Conservation (phyloP, 495 filamentous ascomycete species). For the Corynascus novoguineensis region DNA sequence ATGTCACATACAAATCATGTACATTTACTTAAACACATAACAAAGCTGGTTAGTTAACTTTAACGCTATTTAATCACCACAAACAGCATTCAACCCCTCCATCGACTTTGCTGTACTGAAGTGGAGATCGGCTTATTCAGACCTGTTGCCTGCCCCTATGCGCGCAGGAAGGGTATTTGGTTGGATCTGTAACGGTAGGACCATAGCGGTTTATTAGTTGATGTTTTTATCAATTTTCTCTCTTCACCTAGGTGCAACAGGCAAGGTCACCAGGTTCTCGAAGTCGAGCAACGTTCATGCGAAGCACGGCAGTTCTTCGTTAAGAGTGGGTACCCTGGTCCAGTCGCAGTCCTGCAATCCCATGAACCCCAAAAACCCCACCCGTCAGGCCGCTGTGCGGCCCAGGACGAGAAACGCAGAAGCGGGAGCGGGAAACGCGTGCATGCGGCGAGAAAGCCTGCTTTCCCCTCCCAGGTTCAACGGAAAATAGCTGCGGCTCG, state of each 20-base stretch:
- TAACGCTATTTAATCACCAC: neutral
- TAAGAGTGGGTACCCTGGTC: neutral
- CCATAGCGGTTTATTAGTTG: no score
- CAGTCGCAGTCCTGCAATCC: neutral
- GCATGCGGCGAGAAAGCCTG: neutral
- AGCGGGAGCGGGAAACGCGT: neutral
- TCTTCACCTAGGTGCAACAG: no score
- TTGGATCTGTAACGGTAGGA: no score
- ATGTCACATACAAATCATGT: no score
- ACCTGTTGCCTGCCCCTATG: neutral
- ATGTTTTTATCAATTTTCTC: no score
- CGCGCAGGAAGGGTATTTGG: no score
- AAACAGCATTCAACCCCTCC: neutral
- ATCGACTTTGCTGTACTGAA: neutral
- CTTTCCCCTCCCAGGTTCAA: no score
- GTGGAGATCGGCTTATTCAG: neutral
- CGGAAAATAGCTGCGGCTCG: constrained; percentile 6
- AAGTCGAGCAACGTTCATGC: neutral
- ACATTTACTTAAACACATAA: no score
- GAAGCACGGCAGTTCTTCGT: neutral
- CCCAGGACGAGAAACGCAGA: neutral
- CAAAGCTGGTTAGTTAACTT: neutral
- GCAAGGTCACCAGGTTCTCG: neutral
- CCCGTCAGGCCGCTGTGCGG: neutral
- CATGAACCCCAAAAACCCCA: neutral